Evolutionary conservation across 495 filamentous ascomycete species (phyloP).

Genomic region (Bathelium albidoporum): DNA sequence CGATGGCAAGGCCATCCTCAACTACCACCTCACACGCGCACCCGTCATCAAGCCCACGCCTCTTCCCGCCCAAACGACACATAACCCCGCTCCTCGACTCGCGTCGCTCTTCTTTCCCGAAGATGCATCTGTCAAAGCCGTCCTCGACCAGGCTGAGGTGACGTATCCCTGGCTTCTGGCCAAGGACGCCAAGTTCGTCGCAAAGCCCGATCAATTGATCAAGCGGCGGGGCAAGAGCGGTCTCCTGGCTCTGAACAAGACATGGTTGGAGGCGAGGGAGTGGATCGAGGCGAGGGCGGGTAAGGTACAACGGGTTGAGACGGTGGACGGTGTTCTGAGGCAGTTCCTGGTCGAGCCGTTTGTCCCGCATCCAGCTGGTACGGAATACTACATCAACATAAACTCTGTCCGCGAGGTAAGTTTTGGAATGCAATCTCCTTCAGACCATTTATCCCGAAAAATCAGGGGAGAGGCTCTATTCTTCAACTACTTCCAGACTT

Average conservation of each 20-base stretch:
- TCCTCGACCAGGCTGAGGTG: slow-evolving; percentile 91
- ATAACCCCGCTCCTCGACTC: slow-evolving; percentile 86
- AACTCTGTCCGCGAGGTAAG: slow-evolving; percentile 83
- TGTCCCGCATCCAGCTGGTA: slow-evolving; percentile 82
- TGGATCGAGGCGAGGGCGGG: slow-evolving; percentile 90
- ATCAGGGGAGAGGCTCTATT: no score
- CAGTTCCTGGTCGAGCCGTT: slow-evolving; percentile 98
- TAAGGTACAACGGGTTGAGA: slow-evolving; percentile 88
- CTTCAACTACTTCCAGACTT: not conserved
- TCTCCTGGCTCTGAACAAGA: slow-evolving; percentile 92
- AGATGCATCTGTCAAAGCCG: slow-evolving; percentile 65
- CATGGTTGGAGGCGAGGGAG: slow-evolving; percentile 80
- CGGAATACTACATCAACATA: slow-evolving; percentile 99
- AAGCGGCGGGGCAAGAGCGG: slow-evolving; percentile 99
- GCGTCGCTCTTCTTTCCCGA: slow-evolving; percentile 90
- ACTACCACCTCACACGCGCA: slow-evolving; percentile 99
- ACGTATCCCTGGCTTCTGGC: slow-evolving; percentile 90
- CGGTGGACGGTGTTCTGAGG: slow-evolving; percentile 74
- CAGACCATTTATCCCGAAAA: not conserved
- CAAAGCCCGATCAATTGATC: slow-evolving; percentile 99
- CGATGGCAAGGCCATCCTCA: slow-evolving; percentile 99
- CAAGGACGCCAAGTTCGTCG: slow-evolving; percentile 81
- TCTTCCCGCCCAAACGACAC: slow-evolving; percentile 70
- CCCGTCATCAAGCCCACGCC: slow-evolving; percentile 96
- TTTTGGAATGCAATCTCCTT: slow-evolving; percentile 8